phyloP scores from a whole-genome alignment of 768 basidiomycete species.

The Collybia sordida region DNA sequence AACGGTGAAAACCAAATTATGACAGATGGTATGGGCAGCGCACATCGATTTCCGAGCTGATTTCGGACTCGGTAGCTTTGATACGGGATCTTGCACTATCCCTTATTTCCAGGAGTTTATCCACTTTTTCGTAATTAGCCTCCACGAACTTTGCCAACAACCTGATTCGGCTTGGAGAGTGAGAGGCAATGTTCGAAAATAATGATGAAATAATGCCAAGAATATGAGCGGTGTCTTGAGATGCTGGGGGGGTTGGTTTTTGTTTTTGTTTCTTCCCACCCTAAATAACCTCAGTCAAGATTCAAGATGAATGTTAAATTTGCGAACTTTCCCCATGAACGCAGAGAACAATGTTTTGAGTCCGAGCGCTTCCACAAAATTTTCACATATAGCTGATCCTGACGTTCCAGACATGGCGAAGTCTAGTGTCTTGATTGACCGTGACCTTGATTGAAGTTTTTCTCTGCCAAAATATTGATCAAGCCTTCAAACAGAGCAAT shows the following conservation, averaged over 20 bases:
- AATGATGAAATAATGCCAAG: slow-evolving; percentile 88
- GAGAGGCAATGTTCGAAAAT: slow-evolving; percentile 83
- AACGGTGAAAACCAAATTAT: neutral
- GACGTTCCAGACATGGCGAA: slow-evolving; percentile 83
- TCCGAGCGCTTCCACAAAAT: slow-evolving; percentile 85
- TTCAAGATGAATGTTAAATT: slow-evolving; percentile 6
- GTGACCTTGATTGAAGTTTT: slow-evolving; percentile 75
- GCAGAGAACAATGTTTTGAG: slow-evolving; percentile 88
- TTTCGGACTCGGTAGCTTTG: slow-evolving; percentile 58
- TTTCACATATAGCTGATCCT: slow-evolving; percentile 70
- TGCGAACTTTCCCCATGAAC: slow-evolving; percentile 88
- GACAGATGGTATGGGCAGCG: slow-evolving; percentile 9
- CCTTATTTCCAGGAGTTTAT: slow-evolving; percentile 87
- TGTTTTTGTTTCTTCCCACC: slow-evolving; percentile 65
- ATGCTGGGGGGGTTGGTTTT: slow-evolving; percentile 44
- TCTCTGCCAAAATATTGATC: slow-evolving; percentile 47
- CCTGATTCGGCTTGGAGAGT: slow-evolving; percentile 76
- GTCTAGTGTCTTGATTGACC: slow-evolving; percentile 89
- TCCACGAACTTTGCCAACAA: slow-evolving; percentile 94
- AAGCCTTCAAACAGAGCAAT: slow-evolving; percentile 5
- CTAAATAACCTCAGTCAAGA: slow-evolving; percentile 23
- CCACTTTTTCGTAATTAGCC: slow-evolving; percentile 88
- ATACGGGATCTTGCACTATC: slow-evolving; percentile 68
- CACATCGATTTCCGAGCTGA: slow-evolving; percentile 70
- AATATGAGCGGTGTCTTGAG: slow-evolving; percentile 85